Evolutionary conservation across 352 stramenopile species (phyloP).

Genomic region (Salisapilia sapeloensis): DNA sequence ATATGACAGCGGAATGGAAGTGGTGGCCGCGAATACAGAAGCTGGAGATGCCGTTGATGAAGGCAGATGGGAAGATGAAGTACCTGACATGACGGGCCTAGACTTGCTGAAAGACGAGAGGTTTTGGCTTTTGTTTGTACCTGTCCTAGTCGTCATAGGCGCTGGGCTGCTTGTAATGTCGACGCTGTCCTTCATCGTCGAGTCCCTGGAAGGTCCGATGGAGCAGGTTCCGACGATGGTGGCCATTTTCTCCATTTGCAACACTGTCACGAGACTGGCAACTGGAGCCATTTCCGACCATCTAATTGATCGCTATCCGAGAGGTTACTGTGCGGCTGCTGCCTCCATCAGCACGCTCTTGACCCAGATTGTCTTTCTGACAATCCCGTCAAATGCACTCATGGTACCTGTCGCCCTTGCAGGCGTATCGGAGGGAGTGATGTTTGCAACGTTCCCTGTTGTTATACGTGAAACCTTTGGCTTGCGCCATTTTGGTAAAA

Average conservation of each 20-base stretch:
- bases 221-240: conserved; percentile 49
- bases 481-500: conserved; percentile 51
- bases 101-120: conserved; percentile 23
- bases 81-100: conserved; percentile 30
- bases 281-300: conserved; percentile 43
- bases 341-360: conserved; percentile 31
- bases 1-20: too few species aligned
- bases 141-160: conserved; percentile 54
- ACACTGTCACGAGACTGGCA: conserved; percentile 31
- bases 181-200: conserved; percentile 67
- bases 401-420: conserved; percentile 35
- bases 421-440: conserved; percentile 45
- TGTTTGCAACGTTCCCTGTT: conserved; percentile 56
- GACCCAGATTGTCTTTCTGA: conserved; percentile 42
- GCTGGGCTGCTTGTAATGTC: conserved; percentile 62
- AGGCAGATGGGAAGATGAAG: background rate
- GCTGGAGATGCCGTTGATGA: too few species aligned
- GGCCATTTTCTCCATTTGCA: conserved; percentile 48
- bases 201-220: conserved; percentile 21
- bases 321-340: conserved; percentile 39
- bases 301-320: conserved; percentile 22
- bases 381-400: conserved; percentile 18
- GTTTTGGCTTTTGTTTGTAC: conserved; percentile 56
- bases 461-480: conserved; percentile 59
- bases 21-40: too few species aligned